Base-by-base conservation (phyloP, 1,284 basidiomycete genomes). In the Abortiporus biennis region DNA sequence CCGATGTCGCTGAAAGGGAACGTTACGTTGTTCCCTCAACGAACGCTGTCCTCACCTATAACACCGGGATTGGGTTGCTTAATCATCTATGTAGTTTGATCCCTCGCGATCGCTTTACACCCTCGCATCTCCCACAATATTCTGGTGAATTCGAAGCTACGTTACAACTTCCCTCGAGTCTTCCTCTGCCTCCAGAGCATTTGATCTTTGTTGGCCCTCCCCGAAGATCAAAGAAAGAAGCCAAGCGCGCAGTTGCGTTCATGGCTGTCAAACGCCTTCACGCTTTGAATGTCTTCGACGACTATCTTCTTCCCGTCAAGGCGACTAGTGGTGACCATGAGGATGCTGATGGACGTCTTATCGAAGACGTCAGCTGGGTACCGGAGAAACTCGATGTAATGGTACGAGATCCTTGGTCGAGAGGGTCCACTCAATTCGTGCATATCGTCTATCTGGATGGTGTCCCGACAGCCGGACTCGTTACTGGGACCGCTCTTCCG, bases 231-330 rank as follows among this genome's bases (percentile, higher is more conserved):
- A 91, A 90, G 59, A 80, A 74, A 49, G 85, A 87, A 55, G 88
- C 90, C 1, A 88, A 80, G 54, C 78, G 87, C 13, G 80, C 84
- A 1, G 88, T 77, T 6, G 85, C 88, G 0, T 92, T 89, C 56
- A 61, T 75, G 45, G 86, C 84, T 2, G 84, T 87, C 19, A 78
- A 76, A 50, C 65, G 68, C 3, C 66, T 93, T 16, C 74, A 82
- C 48, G 65, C 68, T 29, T 64, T 87, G n/a, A 74, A 81, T 36
- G 80, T 88, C 4, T 82, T 92, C 52, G 82, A 92, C 52, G 78
- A 88, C 42, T 81, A 86, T 53, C 71, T 93, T 1, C 69, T 90
- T 6, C 88, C 90, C 0, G 53, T 55, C 36, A 65, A 56, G 52
- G 59, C 58, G 44, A 64, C 62, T 37, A 66, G 66, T 17, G 65